phyloP scores from a whole-genome alignment of 176 grass and related monocot species.

The Tuctoria greenei region DNA sequence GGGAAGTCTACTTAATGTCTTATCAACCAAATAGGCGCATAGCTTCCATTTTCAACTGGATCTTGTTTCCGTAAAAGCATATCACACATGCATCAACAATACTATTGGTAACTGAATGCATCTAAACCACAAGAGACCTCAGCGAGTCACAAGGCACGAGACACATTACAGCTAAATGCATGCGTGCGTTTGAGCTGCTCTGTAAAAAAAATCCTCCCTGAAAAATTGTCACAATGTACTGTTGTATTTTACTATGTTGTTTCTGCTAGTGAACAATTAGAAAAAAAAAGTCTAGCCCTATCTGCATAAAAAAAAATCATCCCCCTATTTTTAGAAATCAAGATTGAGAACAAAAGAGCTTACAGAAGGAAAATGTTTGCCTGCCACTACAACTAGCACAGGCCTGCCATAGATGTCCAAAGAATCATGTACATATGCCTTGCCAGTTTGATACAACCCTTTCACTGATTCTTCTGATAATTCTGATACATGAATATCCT shows the following conservation, averaged over 20 bases:
- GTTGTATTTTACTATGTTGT: neutral
- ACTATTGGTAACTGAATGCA: neutral
- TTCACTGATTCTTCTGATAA: slow-evolving; percentile 78
- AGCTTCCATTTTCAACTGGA: slow-evolving; percentile 64
- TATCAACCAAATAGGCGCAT: slow-evolving; percentile 76
- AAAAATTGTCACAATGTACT: neutral
- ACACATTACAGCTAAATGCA: neutral
- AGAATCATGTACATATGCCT: slow-evolving; percentile 83
- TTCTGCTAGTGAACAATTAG: neutral
- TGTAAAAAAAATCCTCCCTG: neutral
- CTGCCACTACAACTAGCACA: slow-evolving; percentile 72
- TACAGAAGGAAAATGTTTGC: slow-evolving; percentile 80
- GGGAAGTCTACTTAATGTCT: slow-evolving; percentile 72
- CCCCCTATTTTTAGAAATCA: slow-evolving; percentile 1
- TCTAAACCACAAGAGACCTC: slow-evolving; percentile 3
- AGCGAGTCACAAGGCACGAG: neutral
- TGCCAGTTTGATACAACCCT: slow-evolving; percentile 67
- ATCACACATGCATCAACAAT: neutral
- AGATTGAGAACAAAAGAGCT: slow-evolving; percentile 12
- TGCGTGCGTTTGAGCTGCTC: neutral
- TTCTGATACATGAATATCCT: slow-evolving; percentile 63
- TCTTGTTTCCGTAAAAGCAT: slow-evolving; percentile 67
- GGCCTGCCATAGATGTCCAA: slow-evolving; percentile 62
- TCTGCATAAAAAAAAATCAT: slow-evolving; percentile 5
- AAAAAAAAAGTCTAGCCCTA: neutral